Conservation (phyloP, 225 moss, liverwort and hornwort species). For the Sphagnum contortum region DNA sequence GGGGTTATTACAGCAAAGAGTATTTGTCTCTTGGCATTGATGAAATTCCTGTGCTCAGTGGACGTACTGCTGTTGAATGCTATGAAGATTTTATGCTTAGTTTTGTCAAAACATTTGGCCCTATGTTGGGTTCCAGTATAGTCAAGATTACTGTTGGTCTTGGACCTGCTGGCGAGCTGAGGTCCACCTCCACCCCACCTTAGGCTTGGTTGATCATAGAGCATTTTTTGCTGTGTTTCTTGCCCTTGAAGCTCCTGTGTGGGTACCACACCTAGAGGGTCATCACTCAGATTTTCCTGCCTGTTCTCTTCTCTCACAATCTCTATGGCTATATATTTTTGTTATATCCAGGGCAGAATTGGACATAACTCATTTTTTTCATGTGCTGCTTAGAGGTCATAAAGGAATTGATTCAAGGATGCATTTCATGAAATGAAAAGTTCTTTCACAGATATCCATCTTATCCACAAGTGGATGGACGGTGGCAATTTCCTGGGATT, state of each 20-base stretch:
- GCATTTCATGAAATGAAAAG: too few species aligned
- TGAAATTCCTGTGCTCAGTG: conserved; percentile 18
- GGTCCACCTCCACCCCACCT: neutral
- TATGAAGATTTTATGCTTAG: conserved; percentile 33
- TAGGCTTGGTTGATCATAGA: too few species aligned
- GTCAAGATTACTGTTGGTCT: conserved; percentile 25
- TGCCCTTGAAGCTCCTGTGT: too few species aligned
- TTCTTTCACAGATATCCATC: conserved; percentile 13
- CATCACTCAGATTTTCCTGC: too few species aligned
- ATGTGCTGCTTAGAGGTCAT: too few species aligned
- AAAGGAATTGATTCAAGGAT: too few species aligned
- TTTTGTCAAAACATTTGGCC: conserved; percentile 17
- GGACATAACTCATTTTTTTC: too few species aligned
- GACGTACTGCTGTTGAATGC: conserved; percentile 21
- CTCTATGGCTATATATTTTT: too few species aligned
- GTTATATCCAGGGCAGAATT: too few species aligned
- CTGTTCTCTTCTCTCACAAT: too few species aligned
- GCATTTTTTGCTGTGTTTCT: too few species aligned
- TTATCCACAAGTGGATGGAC: conserved; percentile 22
- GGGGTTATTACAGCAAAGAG: conserved; percentile 21
- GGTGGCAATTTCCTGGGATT: conserved; percentile 34
- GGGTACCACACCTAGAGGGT: too few species aligned
- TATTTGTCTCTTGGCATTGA: conserved; percentile 24
- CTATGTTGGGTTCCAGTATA: conserved; percentile 13
- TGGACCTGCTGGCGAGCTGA: conserved; percentile 30